Percentiles rank a stretch among this genome's conserved stretches.
These are phyloP conservation scores for Thamnidium elegans DNA, from an alignment of 192 early-diverging fungal genomes.

Conservation along the genomic window DNA sequence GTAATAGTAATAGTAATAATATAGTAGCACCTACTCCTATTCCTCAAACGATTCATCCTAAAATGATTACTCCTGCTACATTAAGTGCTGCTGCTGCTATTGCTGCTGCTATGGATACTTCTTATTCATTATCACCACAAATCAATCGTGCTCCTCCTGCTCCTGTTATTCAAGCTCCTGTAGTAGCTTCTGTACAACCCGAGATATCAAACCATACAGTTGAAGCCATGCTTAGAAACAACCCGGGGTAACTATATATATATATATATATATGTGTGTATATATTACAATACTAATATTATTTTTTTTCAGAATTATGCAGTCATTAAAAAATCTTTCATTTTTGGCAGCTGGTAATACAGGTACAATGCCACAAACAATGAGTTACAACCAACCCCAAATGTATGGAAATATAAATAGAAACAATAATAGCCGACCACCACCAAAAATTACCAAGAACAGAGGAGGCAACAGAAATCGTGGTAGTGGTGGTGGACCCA, in stretches of 20 bases:
- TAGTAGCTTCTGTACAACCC: not conserved
- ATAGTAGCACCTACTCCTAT: not conserved
- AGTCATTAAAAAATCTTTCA: not conserved
- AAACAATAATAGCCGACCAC: not conserved
- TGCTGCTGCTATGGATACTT: not conserved
- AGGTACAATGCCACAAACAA: not conserved
- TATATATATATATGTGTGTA: not conserved
- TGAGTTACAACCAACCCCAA: too few species aligned
- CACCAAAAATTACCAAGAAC: not conserved
- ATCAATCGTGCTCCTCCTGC: not conserved
- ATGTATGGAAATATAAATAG: not conserved
- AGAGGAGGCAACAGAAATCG: not conserved
- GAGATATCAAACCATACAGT: not conserved
- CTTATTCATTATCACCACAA: not conserved
- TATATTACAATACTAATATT: not conserved
- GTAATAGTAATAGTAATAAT: not conserved
- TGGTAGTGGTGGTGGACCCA: not conserved
- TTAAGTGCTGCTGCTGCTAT: not conserved
- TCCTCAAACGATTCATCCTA: not conserved
- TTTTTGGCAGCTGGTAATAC: not conserved
- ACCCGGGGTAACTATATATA: constrained; percentile 4
- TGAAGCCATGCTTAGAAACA: constrained; percentile 3
- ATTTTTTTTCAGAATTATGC: not conserved
- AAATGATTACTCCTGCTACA: not conserved
- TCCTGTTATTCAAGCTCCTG: not conserved